phyloP scores from a whole-genome alignment of 768 basidiomycete genomes.

The Mycena olivaceomarginata region DNA sequence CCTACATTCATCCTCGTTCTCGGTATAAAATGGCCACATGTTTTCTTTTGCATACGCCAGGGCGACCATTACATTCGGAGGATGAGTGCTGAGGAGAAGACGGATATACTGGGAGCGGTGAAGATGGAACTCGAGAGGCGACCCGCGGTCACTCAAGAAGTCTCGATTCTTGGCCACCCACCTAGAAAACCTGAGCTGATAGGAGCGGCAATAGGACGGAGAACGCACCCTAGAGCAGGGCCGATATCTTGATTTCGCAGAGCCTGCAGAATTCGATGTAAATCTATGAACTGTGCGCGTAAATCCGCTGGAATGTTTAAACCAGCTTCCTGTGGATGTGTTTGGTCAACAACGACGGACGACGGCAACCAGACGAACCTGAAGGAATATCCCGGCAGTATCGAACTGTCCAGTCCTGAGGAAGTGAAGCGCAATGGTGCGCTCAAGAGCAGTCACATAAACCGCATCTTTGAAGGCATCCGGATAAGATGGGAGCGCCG shows the following conservation, averaged over 20 bases:
- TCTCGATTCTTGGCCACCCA: conserved; percentile 84
- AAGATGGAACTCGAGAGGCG: conserved; percentile 91
- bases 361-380: conserved; percentile 64
- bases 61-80: conserved; percentile 75
- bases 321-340: conserved; percentile 75
- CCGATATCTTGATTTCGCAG: conserved; percentile 79
- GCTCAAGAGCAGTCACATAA: conserved; percentile 78
- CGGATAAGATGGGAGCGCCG: conserved; percentile 78
- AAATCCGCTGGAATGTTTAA: conserved; percentile 72
- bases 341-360: conserved; percentile 14
- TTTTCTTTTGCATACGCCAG: conserved; percentile 85
- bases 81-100: conserved; percentile 79
- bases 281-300: conserved; percentile 76
- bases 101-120: conserved; percentile 94
- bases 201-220: not conserved
- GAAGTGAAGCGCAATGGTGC: conserved; percentile 85
- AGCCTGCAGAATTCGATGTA: conserved; percentile 83
- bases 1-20: conserved; percentile 78
- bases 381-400: conserved; percentile 83
- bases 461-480: conserved; percentile 78
- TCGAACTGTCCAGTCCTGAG: conserved; percentile 89
- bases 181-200: conserved; percentile 61
- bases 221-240: conserved; percentile 85
- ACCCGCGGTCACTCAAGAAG: conserved; percentile 82
- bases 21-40: conserved; percentile 77